Evolutionary conservation across 2,329 filamentous ascomycete species (phyloP).

Genomic region (Exophiala aquamarina): DNA sequence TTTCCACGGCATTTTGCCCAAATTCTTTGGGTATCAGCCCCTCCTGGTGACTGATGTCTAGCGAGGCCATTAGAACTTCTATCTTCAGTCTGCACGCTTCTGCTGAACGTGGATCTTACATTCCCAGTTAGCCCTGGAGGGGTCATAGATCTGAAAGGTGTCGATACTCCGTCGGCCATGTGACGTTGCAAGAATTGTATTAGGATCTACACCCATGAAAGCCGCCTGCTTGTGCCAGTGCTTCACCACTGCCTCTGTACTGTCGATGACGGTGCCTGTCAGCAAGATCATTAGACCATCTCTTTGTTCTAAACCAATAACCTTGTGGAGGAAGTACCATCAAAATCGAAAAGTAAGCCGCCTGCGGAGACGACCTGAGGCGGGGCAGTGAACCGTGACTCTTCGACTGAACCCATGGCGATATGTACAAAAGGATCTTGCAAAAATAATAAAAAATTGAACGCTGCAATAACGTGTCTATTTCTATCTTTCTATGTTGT

Average conservation of each 20-base stretch:
- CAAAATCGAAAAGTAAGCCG: conserved; percentile 49
- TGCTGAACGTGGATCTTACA: conserved; percentile 59
- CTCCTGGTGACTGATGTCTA: conserved; percentile 80
- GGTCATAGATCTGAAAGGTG: conserved; percentile 73
- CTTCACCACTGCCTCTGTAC: conserved; percentile 59
- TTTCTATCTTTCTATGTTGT: not conserved
- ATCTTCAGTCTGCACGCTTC: not conserved
- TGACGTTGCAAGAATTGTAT: conserved; percentile 82
- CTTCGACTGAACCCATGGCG: conserved; percentile 34
- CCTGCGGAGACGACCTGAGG: conserved; percentile 40
- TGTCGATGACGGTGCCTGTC: conserved; percentile 46
- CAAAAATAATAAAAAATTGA: too few species aligned
- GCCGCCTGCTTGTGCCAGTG: conserved; percentile 64
- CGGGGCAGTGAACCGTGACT: conserved; percentile 41
- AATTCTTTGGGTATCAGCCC: conserved; percentile 73
- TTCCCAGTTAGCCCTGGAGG: conserved; percentile 87
- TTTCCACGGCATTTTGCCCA: conserved; percentile 76
- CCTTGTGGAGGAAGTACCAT: conserved; percentile 29
- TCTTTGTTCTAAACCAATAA: not conserved
- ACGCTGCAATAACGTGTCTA: not conserved
- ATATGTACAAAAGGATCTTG: conserved; percentile 1
- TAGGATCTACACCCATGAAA: conserved; percentile 81
- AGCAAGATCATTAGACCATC: not conserved
- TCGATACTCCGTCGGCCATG: conserved; percentile 92
- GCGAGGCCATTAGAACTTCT: not conserved